These are phyloP conservation scores for Nitzschia putrida DNA, from an alignment of 108 stramenopile species.

Conservation along the genomic window DNA sequence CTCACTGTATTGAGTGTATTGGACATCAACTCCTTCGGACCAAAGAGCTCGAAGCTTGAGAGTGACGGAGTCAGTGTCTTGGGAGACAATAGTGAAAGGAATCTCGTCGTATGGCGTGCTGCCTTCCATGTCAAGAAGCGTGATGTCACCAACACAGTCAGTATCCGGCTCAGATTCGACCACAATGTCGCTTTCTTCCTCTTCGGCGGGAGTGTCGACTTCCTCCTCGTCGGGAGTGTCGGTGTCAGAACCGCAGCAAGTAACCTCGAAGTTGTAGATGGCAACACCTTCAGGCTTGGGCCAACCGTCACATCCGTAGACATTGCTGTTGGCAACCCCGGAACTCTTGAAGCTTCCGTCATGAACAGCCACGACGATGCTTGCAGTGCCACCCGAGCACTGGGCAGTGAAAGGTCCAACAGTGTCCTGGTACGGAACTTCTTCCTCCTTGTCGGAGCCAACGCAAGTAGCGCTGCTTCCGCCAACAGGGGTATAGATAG, in stretches of 20 bases:
- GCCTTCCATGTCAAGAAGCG: not conserved
- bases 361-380: not conserved
- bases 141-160: not conserved
- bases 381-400: not conserved
- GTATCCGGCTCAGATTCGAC: too few relatives aligned
- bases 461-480: too few relatives aligned
- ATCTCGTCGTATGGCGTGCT: not conserved
- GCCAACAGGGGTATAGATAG: too few relatives aligned
- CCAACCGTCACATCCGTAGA: constrained; percentile 5
- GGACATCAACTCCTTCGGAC: not conserved
- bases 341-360: not conserved
- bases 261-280: not conserved
- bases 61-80: not conserved
- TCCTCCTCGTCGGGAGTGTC: too few relatives aligned
- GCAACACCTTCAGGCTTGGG: not conserved
- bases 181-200: too few relatives aligned
- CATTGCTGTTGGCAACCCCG: not conserved
- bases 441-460: too few relatives aligned
- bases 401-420: too few relatives aligned
- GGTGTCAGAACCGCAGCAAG: constrained; percentile 3
- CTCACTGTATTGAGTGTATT: too few relatives aligned
- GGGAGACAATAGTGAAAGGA: too few relatives aligned
- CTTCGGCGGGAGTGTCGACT: too few relatives aligned
- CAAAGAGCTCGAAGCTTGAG: not conserved
- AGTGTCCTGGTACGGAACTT: too few relatives aligned